Conservation (phyloP, 164 flowering plant genomes). For the Stephania cephalantha region DNA sequence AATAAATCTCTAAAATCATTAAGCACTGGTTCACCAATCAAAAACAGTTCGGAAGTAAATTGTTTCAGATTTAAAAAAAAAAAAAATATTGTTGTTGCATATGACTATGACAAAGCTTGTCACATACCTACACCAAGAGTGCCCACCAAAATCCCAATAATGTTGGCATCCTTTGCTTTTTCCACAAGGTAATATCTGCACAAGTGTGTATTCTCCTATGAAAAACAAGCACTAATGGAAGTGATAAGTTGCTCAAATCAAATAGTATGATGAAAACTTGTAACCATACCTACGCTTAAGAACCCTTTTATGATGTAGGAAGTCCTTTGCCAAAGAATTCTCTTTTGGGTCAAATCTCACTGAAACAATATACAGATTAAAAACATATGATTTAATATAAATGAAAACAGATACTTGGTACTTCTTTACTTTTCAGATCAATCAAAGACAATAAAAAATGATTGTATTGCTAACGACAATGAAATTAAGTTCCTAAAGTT, state of each 20-base stretch:
- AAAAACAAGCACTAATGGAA: not conserved
- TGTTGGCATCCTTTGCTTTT: conserved; percentile 95
- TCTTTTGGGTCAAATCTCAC: conserved; percentile 73
- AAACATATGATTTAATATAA: not conserved
- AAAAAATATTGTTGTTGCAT: too few relatives aligned
- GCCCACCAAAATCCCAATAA: conserved; percentile 91
- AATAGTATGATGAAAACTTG: not conserved
- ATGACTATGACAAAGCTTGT: not conserved
- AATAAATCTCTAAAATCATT: too few relatives aligned
- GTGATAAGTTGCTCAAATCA: not conserved
- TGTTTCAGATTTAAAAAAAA: too few relatives aligned
- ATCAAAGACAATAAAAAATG: not conserved
- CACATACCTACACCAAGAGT: conserved; percentile 89
- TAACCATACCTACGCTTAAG: conserved; percentile 77
- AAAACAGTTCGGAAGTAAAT: too few relatives aligned
- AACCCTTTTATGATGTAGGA: conserved; percentile 54
- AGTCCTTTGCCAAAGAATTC: conserved; percentile 47
- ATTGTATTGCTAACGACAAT: not conserved
- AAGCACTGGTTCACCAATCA: too few relatives aligned
- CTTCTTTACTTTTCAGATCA: not conserved
- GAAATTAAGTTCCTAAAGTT: not conserved
- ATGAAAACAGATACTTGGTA: not conserved
- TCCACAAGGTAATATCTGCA: conserved; percentile 89
- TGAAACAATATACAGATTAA: conserved; percentile 29
- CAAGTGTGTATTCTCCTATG: conserved; percentile 4